Evolutionary conservation across 1,284 basidiomycete genomes (phyloP).

Genomic region (Ganoderma lingzhi): DNA sequence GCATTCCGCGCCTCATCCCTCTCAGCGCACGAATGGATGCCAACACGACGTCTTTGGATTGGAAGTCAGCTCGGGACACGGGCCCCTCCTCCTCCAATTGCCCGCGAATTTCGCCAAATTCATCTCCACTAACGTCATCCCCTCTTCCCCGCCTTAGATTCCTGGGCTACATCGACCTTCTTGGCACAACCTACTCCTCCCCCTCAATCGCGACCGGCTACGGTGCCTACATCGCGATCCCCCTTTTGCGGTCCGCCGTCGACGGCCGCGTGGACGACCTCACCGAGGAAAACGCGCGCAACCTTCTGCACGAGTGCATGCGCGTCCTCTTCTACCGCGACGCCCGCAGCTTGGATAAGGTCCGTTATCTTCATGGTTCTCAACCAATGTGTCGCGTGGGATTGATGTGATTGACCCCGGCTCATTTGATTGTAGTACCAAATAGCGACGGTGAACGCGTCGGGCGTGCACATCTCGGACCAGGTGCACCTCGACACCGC

Average conservation of each 20-base stretch:
- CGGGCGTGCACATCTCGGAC: conserved; percentile 85
- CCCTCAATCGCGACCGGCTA: conserved; percentile 98
- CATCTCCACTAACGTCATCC: background rate
- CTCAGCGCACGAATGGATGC: background rate
- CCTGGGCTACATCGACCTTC: conserved; percentile 94
- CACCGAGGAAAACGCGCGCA: conserved; percentile 82
- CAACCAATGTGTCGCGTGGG: background rate
- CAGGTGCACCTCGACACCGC: conserved; percentile 80
- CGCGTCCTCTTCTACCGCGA: conserved; percentile 97
- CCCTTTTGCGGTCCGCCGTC: conserved; percentile 89
- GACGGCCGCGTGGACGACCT: conserved; percentile 84
- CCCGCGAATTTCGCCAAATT: background rate
- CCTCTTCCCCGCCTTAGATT: conserved; percentile 59
- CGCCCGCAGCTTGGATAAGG: conserved; percentile 96
- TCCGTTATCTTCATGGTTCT: conserved; percentile 45
- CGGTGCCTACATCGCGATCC: conserved; percentile 95
- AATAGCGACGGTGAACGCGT: conserved; percentile 88
- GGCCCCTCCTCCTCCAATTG: background rate
- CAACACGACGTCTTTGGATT: background rate
- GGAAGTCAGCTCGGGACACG: background rate
- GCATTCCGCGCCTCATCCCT: background rate
- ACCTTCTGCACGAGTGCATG: conserved; percentile 89
- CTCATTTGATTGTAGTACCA: conserved; percentile 75
- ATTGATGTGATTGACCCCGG: background rate
- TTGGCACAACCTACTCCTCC: conserved; percentile 95